Evolutionary conservation across 129 eudicot species (phyloP).

Genomic region (Cynara cardunculus): DNA sequence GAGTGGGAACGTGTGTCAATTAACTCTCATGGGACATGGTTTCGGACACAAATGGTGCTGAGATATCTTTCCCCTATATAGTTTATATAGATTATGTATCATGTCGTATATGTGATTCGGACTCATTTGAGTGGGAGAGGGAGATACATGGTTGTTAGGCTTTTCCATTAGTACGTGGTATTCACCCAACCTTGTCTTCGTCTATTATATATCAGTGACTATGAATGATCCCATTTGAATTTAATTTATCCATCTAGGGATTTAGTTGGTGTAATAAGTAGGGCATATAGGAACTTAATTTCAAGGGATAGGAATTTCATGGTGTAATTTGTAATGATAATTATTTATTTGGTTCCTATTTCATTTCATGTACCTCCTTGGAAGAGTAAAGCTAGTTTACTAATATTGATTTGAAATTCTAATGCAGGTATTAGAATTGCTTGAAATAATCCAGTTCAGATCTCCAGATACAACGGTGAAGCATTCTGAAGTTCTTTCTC

Average conservation of each 20-base stretch:
- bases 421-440: constrained; percentile 72
- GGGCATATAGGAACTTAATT: neutral
- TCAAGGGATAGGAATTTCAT: neutral
- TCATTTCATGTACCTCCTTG: neutral
- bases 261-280: neutral
- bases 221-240: neutral
- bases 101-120: too few species aligned
- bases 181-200: neutral
- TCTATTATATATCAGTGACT: neutral
- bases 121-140: too few species aligned
- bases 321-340: too few species aligned
- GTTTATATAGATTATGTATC: too few species aligned
- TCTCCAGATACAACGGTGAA: constrained; percentile 76
- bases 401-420: constrained; percentile 3
- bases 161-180: neutral
- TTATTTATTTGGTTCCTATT: neutral
- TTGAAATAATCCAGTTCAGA: constrained; percentile 84
- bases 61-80: too few species aligned
- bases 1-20: too few species aligned
- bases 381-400: neutral
- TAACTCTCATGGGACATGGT: too few species aligned
- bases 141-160: too few species aligned
- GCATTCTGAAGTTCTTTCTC: constrained; percentile 66
- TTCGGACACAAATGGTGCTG: too few species aligned
- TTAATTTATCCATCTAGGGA: neutral